Evolutionary conservation across 805 yeast species (phyloP), one percentile per base, ranked within the genome.

Genomic region (Clavispora carvajalis): DNA sequence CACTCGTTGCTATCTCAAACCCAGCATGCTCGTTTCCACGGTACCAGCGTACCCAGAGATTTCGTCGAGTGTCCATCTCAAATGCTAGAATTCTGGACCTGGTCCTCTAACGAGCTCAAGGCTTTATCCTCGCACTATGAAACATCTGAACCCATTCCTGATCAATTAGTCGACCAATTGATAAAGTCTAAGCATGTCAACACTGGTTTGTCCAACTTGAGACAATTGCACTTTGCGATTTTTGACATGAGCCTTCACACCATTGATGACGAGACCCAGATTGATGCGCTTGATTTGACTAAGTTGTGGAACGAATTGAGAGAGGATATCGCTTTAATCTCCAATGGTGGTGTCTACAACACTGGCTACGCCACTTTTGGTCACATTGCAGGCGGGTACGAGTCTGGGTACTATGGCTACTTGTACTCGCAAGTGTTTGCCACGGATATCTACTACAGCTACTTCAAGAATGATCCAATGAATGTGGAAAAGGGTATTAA

Each of bases 1-100:
- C 96, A 87, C 61, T 83, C 79, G 49, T 63, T 85, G 36, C 71
- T 86, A 40, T 85, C 90, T 9, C 68, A 73, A 45, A 82, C 90
- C 21, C 67, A 66, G 43, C 79, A 75, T 49, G 71, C 83, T 2
- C 71, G 82, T 46, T 86, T 85, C 63, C 83, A 79, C 55, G 95
- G 95, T 17, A 81, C 90, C 22, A 69, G 76, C 29, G 91, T 85
- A 34, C 79, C 84, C 28, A 73, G 93, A 74, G 95, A 87, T 63
- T 87, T 87, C 63, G 95, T 87, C 37, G 95, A 87, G 62, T 86
- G 91, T 43, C 96, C 95, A 21, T 86, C 95, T 1, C 95, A 87
- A 65, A 77, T 87, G 80, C 69, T 87, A 52, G 95, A 87, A 61
- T 84, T 79, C 60, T 87, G 93, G 87, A 82, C 90, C 28, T 87